Base-by-base conservation (phyloP, 805 yeast species). In the Pachysolen tannophilus region DNA sequence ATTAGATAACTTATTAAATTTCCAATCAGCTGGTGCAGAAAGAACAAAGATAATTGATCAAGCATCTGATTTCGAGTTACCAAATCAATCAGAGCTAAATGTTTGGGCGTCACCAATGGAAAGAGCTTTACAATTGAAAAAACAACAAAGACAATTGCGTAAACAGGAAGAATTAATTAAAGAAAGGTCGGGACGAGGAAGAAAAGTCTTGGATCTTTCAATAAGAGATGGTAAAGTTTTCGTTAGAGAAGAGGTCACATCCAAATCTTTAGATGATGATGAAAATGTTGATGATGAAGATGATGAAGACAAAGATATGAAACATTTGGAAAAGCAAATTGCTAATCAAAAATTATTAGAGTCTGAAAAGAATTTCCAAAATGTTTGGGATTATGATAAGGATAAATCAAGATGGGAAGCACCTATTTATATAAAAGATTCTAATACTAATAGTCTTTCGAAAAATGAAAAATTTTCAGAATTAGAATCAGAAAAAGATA, bases 21-120 rank as follows among this genome's bases (percentile, higher is more conserved):
- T 78, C 55, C 98, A 92, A 54, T 84, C 74, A 2, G 77, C 88
- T 13, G 83, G 94, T 6, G 84, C 88, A 1, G 94, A 86, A 53
- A 68, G 99, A 53, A 92, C 98, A 0, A 76, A 75, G 46, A 86
- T 92, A 43, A 88, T 94, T 26, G 99, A 92, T 53, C 80, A 85
- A 51, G 96, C 94, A 0, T 75, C 94, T 5, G 98, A 92, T 53
- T 85, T 73, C 52, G 94, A 84, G 33, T 56, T 79, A 37, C 62
- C 69, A 11, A 59, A 67, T 24, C 74, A 85, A 0, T 61, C 63
- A 3, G 58, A 69, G 1, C n/a, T n/a, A n/a, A 80, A 74, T 44
- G 61, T 80, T 42, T 92, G 98, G 97, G 78, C 94, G 0, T 79
- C 95, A 1, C 78, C 81, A 0, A 68, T 79, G 35, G 97, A 94